Evolutionary conservation across 306 rosid genomes (phyloP).

Genomic region (Quercus glauca): DNA sequence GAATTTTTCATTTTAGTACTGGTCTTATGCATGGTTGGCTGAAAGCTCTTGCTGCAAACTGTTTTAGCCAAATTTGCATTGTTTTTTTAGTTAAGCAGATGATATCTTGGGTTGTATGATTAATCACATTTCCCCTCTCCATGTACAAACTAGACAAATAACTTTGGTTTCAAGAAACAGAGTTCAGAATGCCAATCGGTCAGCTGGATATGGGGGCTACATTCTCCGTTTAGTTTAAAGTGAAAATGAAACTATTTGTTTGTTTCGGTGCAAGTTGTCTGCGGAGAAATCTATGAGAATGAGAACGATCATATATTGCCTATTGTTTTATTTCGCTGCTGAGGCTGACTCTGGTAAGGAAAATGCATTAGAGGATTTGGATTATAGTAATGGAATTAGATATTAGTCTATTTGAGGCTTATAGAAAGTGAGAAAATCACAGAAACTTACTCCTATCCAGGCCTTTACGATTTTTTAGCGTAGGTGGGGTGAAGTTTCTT

Average conservation of each 20-base stretch:
- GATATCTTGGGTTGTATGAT: constrained; percentile 21
- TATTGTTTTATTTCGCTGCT: neutral
- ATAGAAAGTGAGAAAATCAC: too few relatives aligned
- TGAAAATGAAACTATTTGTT: neutral
- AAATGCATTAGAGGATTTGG: neutral
- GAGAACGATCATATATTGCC: too few relatives aligned
- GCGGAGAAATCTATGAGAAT: neutral
- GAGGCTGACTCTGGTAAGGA: neutral
- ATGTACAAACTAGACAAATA: constrained; percentile 28
- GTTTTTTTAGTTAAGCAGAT: constrained; percentile 32
- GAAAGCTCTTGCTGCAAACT: constrained; percentile 21
- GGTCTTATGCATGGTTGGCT: constrained; percentile 20
- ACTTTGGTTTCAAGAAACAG: constrained; percentile 22
- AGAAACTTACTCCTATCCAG: too few relatives aligned
- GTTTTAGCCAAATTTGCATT: constrained; percentile 24
- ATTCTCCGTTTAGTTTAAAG: neutral
- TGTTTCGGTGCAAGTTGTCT: neutral
- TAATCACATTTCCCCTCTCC: constrained; percentile 9
- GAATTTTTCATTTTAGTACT: constrained; percentile 2
- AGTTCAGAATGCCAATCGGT: neutral
- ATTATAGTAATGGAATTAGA: neutral
- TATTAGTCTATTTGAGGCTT: neutral
- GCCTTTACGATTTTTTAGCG: neutral
- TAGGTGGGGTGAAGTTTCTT: neutral
- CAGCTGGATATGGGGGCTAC: neutral